phyloP scores from a whole-genome alignment of 2,329 filamentous ascomycete genomes.

The Akanthomyces lecanii region DNA sequence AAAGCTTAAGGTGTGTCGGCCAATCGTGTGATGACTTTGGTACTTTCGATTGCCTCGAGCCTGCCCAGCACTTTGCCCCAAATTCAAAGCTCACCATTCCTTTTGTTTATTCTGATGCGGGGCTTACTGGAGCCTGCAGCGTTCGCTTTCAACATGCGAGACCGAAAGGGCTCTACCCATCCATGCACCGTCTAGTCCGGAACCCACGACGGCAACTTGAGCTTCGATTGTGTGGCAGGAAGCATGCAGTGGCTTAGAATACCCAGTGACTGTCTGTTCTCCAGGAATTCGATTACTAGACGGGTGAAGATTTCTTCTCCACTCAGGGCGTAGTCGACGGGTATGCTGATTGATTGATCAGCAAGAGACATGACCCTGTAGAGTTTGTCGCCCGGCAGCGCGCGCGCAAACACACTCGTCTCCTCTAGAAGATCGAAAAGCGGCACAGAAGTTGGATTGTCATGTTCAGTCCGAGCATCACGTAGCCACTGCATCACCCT shows the following conservation, averaged over 20 bases:
- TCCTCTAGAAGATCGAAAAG: background rate
- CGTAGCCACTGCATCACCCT: constrained; percentile 2
- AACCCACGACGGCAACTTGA: constrained; percentile 18
- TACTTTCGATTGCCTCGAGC: background rate
- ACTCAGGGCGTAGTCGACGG: background rate
- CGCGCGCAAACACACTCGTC: background rate
- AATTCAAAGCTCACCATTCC: too few relatives aligned
- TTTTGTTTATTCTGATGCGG: too few relatives aligned
- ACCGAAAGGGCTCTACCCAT: too few relatives aligned
- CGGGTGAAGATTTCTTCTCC: background rate
- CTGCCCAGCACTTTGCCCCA: too few relatives aligned
- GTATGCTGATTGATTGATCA: background rate
- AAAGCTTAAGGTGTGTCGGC: background rate
- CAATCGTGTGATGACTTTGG: background rate
- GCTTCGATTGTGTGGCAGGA: constrained; percentile 2
- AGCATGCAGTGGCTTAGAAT: constrained; percentile 1
- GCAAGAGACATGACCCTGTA: background rate
- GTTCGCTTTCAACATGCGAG: too few relatives aligned
- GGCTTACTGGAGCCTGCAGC: too few relatives aligned
- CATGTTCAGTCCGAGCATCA: background rate
- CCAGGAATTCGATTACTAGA: background rate
- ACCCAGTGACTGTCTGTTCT: background rate
- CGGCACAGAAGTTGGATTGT: background rate
- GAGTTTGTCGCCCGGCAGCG: background rate
- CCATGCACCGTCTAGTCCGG: constrained; percentile 15